A percentile compares a stretch with the other conserved stretches of the same genome.
Evolutionary conservation across 2,329 filamentous ascomycete genomes (phyloP).

Genomic region (Boeremia exigua): DNA sequence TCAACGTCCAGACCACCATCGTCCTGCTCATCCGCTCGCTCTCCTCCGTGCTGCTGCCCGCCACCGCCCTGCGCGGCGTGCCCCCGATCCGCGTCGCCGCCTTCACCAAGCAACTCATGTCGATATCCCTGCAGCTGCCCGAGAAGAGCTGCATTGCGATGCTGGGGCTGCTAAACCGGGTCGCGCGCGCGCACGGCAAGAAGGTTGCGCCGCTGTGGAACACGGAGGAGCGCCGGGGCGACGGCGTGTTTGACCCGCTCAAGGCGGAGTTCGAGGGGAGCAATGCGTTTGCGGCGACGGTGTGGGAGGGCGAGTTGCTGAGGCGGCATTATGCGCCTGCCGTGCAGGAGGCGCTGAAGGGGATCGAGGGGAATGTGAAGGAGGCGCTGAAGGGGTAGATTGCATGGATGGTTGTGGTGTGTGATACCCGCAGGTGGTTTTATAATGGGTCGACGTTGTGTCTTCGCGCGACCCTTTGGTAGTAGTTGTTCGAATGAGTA

Average conservation of each 20-base stretch:
- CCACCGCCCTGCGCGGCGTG: slow-evolving; percentile 73
- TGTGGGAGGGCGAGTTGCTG: slow-evolving; percentile 93
- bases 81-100: slow-evolving; percentile 87
- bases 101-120: slow-evolving; percentile 91
- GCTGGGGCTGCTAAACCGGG: slow-evolving; percentile 76
- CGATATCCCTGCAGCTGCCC: slow-evolving; percentile 80
- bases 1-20: slow-evolving; percentile 95
- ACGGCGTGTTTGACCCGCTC: slow-evolving; percentile 81
- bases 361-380: slow-evolving; percentile 42
- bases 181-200: slow-evolving; percentile 79
- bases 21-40: slow-evolving; percentile 89
- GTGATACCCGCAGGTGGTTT: no score
- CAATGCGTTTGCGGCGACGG: slow-evolving; percentile 87
- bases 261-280: slow-evolving; percentile 76
- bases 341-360: slow-evolving; percentile 73
- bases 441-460: no score
- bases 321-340: slow-evolving; percentile 85
- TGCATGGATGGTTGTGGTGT: no score
- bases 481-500: no score
- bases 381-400: slow-evolving; percentile 35
- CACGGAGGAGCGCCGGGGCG: slow-evolving; percentile 90
- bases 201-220: slow-evolving; percentile 90
- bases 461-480: no score
- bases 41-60: slow-evolving; percentile 78
- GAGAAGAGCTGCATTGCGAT: slow-evolving; percentile 87